Percentiles rank a stretch among this genome's conserved stretches.
Conservation (phyloP, 2,329 filamentous ascomycete genomes). For the Thelonectria olida region DNA sequence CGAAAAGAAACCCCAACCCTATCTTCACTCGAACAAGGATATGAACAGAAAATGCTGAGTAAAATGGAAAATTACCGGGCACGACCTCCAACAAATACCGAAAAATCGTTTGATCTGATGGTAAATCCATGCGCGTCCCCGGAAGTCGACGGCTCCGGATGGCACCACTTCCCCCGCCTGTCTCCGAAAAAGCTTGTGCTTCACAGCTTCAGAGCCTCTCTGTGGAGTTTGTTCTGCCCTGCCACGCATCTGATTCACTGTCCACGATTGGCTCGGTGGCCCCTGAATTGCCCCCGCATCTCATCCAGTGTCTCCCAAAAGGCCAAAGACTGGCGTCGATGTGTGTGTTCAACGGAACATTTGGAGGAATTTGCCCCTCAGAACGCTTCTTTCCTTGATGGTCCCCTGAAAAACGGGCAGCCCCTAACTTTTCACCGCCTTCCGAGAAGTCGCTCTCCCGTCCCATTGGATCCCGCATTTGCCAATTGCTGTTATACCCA, state of each 20-base stretch:
- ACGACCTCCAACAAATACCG: slow-evolving; percentile 35
- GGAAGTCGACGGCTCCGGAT: slow-evolving; percentile 35
- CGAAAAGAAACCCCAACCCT: not conserved
- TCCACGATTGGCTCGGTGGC: not conserved
- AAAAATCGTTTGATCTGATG: slow-evolving; percentile 35
- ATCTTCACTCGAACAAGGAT: not conserved
- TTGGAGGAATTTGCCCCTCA: not conserved
- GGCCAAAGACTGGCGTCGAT: not conserved
- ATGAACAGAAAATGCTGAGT: slow-evolving; percentile 7
- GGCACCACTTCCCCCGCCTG: slow-evolving; percentile 38
- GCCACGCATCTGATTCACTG: not conserved
- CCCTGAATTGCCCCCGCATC: not conserved
- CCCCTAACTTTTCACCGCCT: slow-evolving; percentile 41
- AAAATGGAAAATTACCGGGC: not conserved
- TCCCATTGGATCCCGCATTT: slow-evolving; percentile 10
- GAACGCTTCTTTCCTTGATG: not conserved
- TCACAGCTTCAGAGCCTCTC: not conserved
- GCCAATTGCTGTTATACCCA: slow-evolving; percentile 3
- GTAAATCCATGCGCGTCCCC: slow-evolving; percentile 31
- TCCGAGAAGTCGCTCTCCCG: slow-evolving; percentile 33
- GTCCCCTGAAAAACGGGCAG: slow-evolving; percentile 29
- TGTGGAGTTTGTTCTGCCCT: not conserved
- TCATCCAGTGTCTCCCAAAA: not conserved
- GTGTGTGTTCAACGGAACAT: not conserved
- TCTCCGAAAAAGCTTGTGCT: slow-evolving; percentile 27